A percentile compares a stretch with the other conserved stretches of the same genome.
phyloP scores from a whole-genome alignment of 2,329 filamentous ascomycete genomes.

The Scedosporium boydii region DNA sequence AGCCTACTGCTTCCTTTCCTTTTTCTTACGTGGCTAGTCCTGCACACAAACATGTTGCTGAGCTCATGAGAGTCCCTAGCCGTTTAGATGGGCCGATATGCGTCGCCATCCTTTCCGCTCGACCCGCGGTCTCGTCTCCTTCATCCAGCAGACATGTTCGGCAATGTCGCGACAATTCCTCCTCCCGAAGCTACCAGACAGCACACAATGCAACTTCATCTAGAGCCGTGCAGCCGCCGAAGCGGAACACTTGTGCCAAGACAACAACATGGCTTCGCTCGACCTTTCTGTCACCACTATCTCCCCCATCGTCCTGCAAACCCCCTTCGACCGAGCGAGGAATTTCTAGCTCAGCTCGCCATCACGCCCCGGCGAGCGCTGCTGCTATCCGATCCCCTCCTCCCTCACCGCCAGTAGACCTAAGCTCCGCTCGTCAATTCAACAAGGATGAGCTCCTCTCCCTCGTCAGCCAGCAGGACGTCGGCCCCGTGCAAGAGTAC shows the following conservation, averaged over 20 bases:
- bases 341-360: constrained; percentile 15
- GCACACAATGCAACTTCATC: constrained; percentile 5
- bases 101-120: constrained; percentile 40
- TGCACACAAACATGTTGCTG: constrained; percentile 33
- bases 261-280: constrained; percentile 26
- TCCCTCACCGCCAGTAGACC: constrained; percentile 8
- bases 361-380: constrained; percentile 16
- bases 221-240: not conserved
- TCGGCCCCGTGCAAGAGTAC: constrained; percentile 41
- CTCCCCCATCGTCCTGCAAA: constrained; percentile 8
- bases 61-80: constrained; percentile 51
- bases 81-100: constrained; percentile 52
- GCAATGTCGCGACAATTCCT: constrained; percentile 4
- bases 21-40: constrained; percentile 6
- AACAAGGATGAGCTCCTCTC: constrained; percentile 36
- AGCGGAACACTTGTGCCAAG: constrained; percentile 6
- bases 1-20: not conserved
- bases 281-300: constrained; percentile 25
- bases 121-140: constrained; percentile 23
- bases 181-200: constrained; percentile 7
- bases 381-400: constrained; percentile 10
- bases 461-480: constrained; percentile 40
- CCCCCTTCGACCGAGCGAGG: constrained; percentile 11
- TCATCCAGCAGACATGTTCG: constrained; percentile 7
- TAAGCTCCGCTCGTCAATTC: constrained; percentile 11